A percentile compares a stretch with the other conserved stretches of the same genome.
phyloP scores from a whole-genome alignment of 2,329 filamentous ascomycete genomes.

The Cordyceps pruinosa region DNA sequence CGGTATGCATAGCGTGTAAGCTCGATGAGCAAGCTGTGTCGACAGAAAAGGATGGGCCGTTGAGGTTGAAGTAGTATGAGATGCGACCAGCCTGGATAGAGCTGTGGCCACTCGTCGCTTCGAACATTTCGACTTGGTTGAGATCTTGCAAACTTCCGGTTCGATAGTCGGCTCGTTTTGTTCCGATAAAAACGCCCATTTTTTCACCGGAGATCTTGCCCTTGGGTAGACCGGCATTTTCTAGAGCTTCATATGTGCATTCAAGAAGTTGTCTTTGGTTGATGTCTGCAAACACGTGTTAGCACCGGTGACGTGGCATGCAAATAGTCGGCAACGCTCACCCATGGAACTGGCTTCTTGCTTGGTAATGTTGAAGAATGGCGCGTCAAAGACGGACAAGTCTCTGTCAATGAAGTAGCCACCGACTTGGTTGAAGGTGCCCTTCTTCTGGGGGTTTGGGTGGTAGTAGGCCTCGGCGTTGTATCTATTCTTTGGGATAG shows the following conservation, averaged over 20 bases:
- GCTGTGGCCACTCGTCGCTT: slow-evolving; percentile 43
- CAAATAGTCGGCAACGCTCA: slow-evolving; percentile 9
- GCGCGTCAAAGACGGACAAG: slow-evolving; percentile 41
- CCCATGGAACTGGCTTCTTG: slow-evolving; percentile 44
- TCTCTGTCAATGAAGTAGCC: slow-evolving; percentile 41
- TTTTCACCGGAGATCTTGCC: slow-evolving; percentile 40
- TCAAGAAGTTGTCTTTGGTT: slow-evolving; percentile 47
- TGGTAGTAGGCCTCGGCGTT: slow-evolving; percentile 35
- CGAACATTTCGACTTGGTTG: slow-evolving; percentile 44
- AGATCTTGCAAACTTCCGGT: slow-evolving; percentile 37
- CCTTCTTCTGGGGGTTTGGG: slow-evolving; percentile 36
- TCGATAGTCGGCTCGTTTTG: slow-evolving; percentile 42
- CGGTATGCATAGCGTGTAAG: slow-evolving; percentile 42
- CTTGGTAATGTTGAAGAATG: slow-evolving; percentile 46
- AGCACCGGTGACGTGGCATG: neutral
- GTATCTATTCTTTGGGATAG: slow-evolving; percentile 41
- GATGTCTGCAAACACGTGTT: slow-evolving; percentile 32
- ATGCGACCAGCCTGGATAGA: slow-evolving; percentile 48
- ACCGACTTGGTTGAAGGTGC: slow-evolving; percentile 29
- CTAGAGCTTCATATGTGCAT: slow-evolving; percentile 47
- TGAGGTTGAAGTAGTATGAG: slow-evolving; percentile 49
- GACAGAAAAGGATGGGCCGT: slow-evolving; percentile 44
- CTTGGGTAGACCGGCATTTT: slow-evolving; percentile 40
- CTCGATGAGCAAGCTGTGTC: slow-evolving; percentile 48
- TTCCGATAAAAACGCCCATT: slow-evolving; percentile 44